These are phyloP conservation scores for Helicostylum pulchrum DNA, from an alignment of 192 early-diverging fungal species.

Conservation along the genomic window DNA sequence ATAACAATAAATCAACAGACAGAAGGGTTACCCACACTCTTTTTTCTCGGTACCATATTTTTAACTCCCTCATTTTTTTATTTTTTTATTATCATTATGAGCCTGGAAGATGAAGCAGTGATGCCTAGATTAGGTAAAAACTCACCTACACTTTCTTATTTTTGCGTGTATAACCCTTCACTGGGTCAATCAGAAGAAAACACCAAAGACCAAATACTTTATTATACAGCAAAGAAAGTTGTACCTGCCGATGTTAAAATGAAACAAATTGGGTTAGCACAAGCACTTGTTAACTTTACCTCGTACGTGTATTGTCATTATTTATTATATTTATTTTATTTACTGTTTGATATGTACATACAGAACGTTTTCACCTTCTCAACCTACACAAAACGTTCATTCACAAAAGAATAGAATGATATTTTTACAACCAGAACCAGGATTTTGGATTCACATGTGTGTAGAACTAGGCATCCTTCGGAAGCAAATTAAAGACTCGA, in stretches of 20 bases:
- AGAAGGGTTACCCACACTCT: too few relatives aligned
- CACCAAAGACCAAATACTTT: conserved; percentile 74
- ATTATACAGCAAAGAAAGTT: conserved; percentile 63
- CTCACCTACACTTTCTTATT: conserved; percentile 58
- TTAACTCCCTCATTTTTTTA: too few relatives aligned
- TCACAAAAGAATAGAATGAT: conserved; percentile 58
- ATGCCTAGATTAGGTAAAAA: conserved; percentile 28
- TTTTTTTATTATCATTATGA: too few relatives aligned
- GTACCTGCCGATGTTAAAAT: conserved; percentile 74
- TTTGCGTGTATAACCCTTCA: conserved; percentile 72
- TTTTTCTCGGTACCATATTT: too few relatives aligned
- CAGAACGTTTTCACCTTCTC: conserved; percentile 51
- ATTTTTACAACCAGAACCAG: conserved; percentile 54
- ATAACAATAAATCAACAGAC: too few relatives aligned
- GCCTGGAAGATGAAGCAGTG: not conserved
- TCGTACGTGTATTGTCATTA: conserved; percentile 31
- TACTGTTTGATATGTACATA: conserved; percentile 16
- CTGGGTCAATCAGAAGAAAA: conserved; percentile 65
- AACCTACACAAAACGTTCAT: conserved; percentile 55
- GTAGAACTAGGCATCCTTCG: conserved; percentile 26
- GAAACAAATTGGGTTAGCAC: conserved; percentile 69
- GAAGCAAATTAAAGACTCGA: conserved; percentile 42
- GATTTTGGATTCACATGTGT: conserved; percentile 62
- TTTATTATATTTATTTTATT: not conserved
- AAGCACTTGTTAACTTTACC: conserved; percentile 69